A percentile compares a stretch with the other conserved stretches of the same genome.
phyloP scores from a whole-genome alignment of 495 filamentous ascomycete genomes.

The Annulohypoxylon nitens region DNA sequence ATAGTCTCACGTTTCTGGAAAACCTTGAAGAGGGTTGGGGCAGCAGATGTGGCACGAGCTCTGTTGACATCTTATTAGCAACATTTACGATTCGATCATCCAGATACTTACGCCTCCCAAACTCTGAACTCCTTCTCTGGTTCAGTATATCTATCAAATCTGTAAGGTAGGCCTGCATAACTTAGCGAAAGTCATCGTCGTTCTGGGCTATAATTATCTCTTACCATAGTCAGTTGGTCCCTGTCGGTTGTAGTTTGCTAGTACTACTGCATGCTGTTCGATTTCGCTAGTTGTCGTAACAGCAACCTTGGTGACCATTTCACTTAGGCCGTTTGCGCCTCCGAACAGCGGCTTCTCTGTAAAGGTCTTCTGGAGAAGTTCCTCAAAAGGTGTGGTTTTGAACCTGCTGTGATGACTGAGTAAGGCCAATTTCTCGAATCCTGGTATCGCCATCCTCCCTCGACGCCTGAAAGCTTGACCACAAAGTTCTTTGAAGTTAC shows the following conservation, averaged over 20 bases:
- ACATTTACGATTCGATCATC: not conserved
- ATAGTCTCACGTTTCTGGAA: not conserved
- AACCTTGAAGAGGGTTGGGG: not conserved
- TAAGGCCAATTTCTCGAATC: not conserved
- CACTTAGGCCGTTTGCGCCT: not conserved
- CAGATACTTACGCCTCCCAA: not conserved
- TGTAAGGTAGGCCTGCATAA: not conserved
- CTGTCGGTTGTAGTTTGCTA: not conserved
- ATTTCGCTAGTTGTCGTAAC: not conserved
- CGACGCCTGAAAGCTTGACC: not conserved
- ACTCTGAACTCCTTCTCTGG: not conserved
- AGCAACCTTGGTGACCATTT: not conserved
- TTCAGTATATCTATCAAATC: not conserved
- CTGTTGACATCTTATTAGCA: not conserved
- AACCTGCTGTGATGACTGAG: not conserved
- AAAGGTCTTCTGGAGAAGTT: not conserved
- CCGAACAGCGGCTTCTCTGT: not conserved
- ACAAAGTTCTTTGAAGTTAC: not conserved
- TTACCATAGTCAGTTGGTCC: not conserved
- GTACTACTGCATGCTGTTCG: not conserved
- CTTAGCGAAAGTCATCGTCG: not conserved
- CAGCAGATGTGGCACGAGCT: not conserved
- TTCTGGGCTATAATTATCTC: not conserved
- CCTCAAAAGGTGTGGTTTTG: not conserved
- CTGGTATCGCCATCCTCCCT: not conserved